phyloP scores from a whole-genome alignment of 805 yeast species.

The Clavispora fructus region DNA sequence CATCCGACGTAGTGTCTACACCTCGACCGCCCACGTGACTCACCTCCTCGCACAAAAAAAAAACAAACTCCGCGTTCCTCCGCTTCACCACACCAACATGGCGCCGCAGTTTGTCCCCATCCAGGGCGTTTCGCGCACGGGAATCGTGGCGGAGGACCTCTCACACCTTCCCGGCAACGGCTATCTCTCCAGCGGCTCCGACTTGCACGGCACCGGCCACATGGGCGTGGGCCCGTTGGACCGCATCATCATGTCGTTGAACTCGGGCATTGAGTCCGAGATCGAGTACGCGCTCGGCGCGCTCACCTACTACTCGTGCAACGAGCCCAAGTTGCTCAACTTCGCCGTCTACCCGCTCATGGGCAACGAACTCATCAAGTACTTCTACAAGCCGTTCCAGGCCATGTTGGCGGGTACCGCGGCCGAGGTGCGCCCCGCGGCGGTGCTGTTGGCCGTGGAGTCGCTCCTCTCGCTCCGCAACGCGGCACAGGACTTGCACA shows the following conservation, averaged over 20 bases:
- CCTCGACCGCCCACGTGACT: neutral
- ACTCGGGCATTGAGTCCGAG: slow-evolving; percentile 60
- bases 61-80: neutral
- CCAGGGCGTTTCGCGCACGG: slow-evolving; percentile 12
- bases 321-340: slow-evolving; percentile 44
- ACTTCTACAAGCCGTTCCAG: slow-evolving; percentile 32
- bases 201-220: slow-evolving; percentile 22
- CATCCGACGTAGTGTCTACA: too few relatives aligned
- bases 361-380: slow-evolving; percentile 36
- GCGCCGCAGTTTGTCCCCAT: slow-evolving; percentile 13
- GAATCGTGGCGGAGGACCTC: slow-evolving; percentile 7
- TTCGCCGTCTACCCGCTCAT: slow-evolving; percentile 40
- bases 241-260: slow-evolving; percentile 66
- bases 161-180: slow-evolving; percentile 7
- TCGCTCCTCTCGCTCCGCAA: slow-evolving; percentile 72
- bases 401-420: slow-evolving; percentile 15
- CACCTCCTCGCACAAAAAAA: neutral
- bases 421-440: slow-evolving; percentile 13
- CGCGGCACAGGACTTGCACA: slow-evolving; percentile 73
- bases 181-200: slow-evolving; percentile 8
- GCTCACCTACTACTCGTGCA: slow-evolving; percentile 44
- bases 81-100: slow-evolving; percentile 1
- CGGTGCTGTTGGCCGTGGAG: slow-evolving; percentile 29
- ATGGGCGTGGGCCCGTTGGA: slow-evolving; percentile 60
- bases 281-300: slow-evolving; percentile 66